Conservation (phyloP, 257 asterid genomes). For the Asclepias syriaca region DNA sequence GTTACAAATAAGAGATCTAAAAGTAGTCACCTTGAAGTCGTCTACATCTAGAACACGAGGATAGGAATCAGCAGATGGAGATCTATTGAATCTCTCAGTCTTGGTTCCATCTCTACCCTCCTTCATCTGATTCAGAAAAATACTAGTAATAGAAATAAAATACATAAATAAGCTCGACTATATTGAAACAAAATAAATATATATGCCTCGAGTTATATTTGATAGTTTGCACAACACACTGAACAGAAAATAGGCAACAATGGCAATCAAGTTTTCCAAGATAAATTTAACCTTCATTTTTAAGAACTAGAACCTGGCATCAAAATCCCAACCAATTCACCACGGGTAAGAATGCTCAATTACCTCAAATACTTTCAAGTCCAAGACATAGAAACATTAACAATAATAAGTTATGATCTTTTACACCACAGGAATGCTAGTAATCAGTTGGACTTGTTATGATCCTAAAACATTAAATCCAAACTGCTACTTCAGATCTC, state of each 20-base stretch:
- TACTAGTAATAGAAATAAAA: conserved; percentile 19
- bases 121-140: conserved; percentile 60
- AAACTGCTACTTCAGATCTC: neutral
- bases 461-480: neutral
- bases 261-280: neutral
- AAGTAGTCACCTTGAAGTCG: conserved; percentile 72
- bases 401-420: no score
- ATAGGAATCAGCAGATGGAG: conserved; percentile 46
- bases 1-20: neutral
- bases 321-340: neutral
- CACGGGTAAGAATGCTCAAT: neutral
- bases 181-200: neutral
- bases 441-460: neutral
- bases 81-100: conserved; percentile 45
- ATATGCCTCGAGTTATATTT: neutral
- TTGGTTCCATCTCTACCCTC: conserved; percentile 55
- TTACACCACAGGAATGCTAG: neutral
- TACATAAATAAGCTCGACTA: neutral
- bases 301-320: neutral
- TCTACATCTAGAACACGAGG: conserved; percentile 88
- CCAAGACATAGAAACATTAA: neutral
- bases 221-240: neutral
- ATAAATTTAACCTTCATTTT: neutral
- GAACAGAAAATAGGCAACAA: neutral
- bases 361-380: neutral